Evolutionary conservation across 441 rosid genomes (phyloP).

Genomic region (Viola pubescens): DNA sequence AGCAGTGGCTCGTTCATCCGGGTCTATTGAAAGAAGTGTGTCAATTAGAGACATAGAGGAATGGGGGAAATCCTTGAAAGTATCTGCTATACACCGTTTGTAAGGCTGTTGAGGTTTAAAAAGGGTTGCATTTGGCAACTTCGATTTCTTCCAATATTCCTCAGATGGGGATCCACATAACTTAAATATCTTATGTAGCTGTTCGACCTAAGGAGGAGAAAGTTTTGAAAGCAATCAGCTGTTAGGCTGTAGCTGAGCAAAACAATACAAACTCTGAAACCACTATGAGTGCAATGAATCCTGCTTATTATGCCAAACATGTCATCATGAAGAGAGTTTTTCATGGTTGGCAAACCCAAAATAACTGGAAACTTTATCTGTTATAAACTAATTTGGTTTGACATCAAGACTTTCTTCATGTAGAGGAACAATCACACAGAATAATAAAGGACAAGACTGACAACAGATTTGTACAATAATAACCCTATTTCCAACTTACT

Average conservation of each 20-base stretch:
- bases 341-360: background rate
- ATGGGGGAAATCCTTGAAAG: constrained; percentile 60
- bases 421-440: background rate
- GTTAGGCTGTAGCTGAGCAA: constrained; percentile 6
- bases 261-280: constrained; percentile 4
- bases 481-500: too few species aligned
- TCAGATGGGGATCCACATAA: constrained; percentile 89
- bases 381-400: background rate
- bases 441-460: background rate
- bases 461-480: too few species aligned
- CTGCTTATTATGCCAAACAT: background rate
- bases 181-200: constrained; percentile 84
- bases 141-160: constrained; percentile 78
- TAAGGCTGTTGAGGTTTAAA: constrained; percentile 77
- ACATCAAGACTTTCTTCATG: background rate
- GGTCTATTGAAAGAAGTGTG: constrained; percentile 74
- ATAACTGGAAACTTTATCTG: background rate
- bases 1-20: constrained; percentile 71
- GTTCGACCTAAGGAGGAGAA: constrained; percentile 61
- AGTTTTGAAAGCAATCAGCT: constrained; percentile 12
- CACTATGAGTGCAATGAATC: constrained; percentile 2
- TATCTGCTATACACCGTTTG: constrained; percentile 59
- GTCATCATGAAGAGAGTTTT: constrained; percentile 5
- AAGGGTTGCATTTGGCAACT: constrained; percentile 69
- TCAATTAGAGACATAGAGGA: constrained; percentile 59